Conservation (phyloP, 1,139 yeast genomes). For the Lodderomyces oxycetoniae region DNA sequence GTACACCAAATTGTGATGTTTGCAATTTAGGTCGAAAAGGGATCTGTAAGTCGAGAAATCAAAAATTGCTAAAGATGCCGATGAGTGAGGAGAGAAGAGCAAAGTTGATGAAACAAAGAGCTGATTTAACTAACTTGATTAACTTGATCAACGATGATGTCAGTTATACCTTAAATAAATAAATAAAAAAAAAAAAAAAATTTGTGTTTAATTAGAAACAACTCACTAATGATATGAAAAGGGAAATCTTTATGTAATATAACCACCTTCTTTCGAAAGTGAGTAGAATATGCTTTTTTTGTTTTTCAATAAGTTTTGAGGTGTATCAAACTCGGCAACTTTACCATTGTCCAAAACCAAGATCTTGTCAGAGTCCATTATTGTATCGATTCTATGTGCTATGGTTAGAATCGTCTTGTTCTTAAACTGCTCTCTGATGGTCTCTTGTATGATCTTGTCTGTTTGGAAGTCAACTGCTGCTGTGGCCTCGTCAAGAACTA, state of each 20-base stretch:
- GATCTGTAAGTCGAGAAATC: slow-evolving; percentile 51
- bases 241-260: slow-evolving; percentile 7
- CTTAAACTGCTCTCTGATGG: slow-evolving; percentile 60
- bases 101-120: slow-evolving; percentile 35
- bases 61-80: slow-evolving; percentile 34
- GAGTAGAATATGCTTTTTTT: slow-evolving; percentile 25
- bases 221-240: too few relatives aligned
- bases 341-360: slow-evolving; percentile 66
- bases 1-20: slow-evolving; percentile 67
- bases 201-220: too few relatives aligned
- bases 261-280: slow-evolving; percentile 29
- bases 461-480: slow-evolving; percentile 84
- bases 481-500: slow-evolving; percentile 80
- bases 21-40: slow-evolving; percentile 53
- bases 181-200: too few relatives aligned
- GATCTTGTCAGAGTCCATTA: slow-evolving; percentile 72
- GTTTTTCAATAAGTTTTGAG: slow-evolving; percentile 24
- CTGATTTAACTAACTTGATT: slow-evolving; percentile 26
- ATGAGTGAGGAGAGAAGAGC: slow-evolving; percentile 26
- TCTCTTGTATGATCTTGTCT: slow-evolving; percentile 69
- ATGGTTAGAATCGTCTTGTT: slow-evolving; percentile 73
- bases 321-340: slow-evolving; percentile 64
- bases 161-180: too few relatives aligned
- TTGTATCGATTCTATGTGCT: slow-evolving; percentile 81
- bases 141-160: too few relatives aligned